Conservation (phyloP, 768 basidiomycete species). For the Leucosporidium scottii region DNA sequence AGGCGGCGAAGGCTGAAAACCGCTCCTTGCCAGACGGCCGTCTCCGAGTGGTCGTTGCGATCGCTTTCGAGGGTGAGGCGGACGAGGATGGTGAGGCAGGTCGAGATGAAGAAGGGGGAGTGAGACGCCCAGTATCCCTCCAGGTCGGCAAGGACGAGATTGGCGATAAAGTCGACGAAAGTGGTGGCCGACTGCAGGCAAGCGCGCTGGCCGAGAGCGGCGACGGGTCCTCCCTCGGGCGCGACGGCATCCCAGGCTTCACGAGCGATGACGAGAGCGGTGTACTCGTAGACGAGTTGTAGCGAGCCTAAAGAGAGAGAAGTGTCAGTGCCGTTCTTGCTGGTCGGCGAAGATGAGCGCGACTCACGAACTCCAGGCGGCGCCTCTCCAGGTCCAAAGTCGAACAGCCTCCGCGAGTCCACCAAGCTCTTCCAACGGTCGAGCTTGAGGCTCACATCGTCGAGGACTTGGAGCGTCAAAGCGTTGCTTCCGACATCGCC, state of each 20-base stretch:
- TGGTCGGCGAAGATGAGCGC: background rate
- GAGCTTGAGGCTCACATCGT: background rate
- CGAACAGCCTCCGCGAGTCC: background rate
- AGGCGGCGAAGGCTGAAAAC: background rate
- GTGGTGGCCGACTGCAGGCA: background rate
- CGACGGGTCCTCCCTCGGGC: background rate
- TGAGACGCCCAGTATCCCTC: background rate
- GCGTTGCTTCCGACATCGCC: background rate
- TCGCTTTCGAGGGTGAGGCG: background rate
- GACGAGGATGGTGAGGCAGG: background rate
- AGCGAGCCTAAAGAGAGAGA: background rate
- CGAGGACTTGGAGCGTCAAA: background rate
- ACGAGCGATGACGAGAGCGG: background rate
- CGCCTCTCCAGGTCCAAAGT: background rate
- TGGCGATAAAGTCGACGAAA: background rate
- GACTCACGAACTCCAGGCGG: conserved; percentile 1
- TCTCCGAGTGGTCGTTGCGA: background rate
- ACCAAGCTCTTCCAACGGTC: background rate
- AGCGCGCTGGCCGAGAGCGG: background rate
- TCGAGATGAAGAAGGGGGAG: background rate
- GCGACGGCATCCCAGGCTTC: background rate
- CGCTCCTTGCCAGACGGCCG: conserved; percentile 1
- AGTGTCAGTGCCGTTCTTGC: background rate
- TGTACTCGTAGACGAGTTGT: background rate
- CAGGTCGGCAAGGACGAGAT: background rate